Conservation (phyloP, 2,329 filamentous ascomycete genomes). For the Hortaea werneckii region DNA sequence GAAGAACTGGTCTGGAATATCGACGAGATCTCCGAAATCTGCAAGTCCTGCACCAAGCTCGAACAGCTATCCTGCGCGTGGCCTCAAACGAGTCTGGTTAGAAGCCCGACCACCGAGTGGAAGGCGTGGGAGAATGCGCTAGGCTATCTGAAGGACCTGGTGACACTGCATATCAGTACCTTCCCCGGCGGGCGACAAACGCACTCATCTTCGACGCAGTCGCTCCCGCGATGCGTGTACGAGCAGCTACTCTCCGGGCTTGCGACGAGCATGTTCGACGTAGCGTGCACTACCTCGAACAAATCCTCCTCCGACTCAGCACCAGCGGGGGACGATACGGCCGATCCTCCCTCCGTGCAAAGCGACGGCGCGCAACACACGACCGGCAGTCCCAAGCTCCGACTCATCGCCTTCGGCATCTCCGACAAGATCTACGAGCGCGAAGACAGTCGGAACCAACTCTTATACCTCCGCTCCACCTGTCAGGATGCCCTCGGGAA, state of each 20-base stretch:
- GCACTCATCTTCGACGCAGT: conserved; percentile 17
- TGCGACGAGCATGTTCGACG: conserved; percentile 17
- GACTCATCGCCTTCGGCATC: conserved; percentile 37
- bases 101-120: conserved; percentile 33
- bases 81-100: conserved; percentile 35
- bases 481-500: conserved; percentile 33
- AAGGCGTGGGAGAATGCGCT: conserved; percentile 29
- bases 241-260: conserved; percentile 31
- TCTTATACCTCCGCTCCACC: conserved; percentile 37
- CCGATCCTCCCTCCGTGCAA: neutral
- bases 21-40: conserved; percentile 36
- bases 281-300: conserved; percentile 4
- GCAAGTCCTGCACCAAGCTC: conserved; percentile 32
- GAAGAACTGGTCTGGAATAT: conserved; percentile 37
- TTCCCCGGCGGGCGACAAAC: conserved; percentile 36
- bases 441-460: conserved; percentile 36
- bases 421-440: conserved; percentile 39
- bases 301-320: neutral
- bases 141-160: conserved; percentile 26
- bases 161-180: conserved; percentile 39
- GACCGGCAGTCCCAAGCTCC: conserved; percentile 24
- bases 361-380: neutral
- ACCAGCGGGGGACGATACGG: neutral
- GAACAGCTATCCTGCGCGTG: conserved; percentile 40
- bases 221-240: conserved; percentile 35